These are phyloP conservation scores for Fragaria nilgerrensis DNA, from an alignment of 306 rosid species.

Conservation along the genomic window DNA sequence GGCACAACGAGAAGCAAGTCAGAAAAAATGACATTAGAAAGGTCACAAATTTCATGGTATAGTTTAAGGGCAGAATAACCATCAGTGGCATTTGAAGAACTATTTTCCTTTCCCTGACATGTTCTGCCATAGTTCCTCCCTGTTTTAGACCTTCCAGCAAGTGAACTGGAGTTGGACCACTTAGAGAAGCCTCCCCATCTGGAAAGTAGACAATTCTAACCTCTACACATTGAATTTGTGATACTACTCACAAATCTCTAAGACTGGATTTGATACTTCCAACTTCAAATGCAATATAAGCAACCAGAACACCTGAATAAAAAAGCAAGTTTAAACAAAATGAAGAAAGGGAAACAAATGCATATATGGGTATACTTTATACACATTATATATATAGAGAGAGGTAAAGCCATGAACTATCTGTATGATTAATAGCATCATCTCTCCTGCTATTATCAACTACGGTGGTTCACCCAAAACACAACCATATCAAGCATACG, in stretches of 20 bases:
- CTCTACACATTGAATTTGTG: conserved; percentile 86
- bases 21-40: too few relatives aligned
- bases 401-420: too few relatives aligned
- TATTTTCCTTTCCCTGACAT: conserved; percentile 44
- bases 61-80: conserved; percentile 29
- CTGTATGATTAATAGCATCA: too few relatives aligned
- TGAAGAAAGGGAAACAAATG: conserved; percentile 7
- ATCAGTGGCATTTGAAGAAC: conserved; percentile 31
- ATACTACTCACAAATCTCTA: conserved; percentile 93
- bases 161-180: conserved; percentile 45
- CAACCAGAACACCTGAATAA: conserved; percentile 71
- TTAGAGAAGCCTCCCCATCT: conserved; percentile 55
- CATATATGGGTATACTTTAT: neutral
- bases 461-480: too few relatives aligned
- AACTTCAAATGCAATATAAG: conserved; percentile 75
- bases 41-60: too few relatives aligned
- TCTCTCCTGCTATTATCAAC: too few relatives aligned
- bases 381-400: neutral
- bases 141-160: conserved; percentile 37
- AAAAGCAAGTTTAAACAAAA: conserved; percentile 23
- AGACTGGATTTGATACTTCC: conserved; percentile 71
- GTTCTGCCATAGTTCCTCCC: conserved; percentile 14
- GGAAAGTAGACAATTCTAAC: conserved; percentile 82
- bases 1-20: too few relatives aligned
- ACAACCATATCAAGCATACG: too few relatives aligned